Evolutionary conservation across 106 monocot species (phyloP).

Genomic region (Alisma plantagoaquatica): DNA sequence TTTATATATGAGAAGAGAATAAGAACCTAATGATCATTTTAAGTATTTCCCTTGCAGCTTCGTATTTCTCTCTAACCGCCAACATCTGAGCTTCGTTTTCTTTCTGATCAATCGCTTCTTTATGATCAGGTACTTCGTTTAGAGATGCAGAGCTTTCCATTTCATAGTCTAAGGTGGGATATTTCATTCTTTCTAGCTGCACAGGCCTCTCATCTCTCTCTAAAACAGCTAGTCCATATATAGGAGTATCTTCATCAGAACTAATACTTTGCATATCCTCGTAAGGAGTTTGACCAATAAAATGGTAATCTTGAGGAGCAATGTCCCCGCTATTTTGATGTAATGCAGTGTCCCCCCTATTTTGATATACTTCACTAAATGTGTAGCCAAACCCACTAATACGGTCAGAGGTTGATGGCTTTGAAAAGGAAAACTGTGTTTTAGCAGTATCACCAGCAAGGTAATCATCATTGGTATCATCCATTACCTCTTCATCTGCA

Average conservation of each 20-base stretch:
- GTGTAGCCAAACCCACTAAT: not conserved
- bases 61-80: conserved; percentile 16
- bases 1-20: not conserved
- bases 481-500: conserved; percentile 21
- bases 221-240: not conserved
- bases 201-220: not conserved
- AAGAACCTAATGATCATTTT: conserved; percentile 60
- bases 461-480: conserved; percentile 14
- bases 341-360: no score
- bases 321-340: no score
- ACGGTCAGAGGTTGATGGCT: conserved; percentile 3
- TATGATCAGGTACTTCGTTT: conserved; percentile 4
- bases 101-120: not conserved
- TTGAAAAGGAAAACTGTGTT: not conserved
- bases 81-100: conserved; percentile 10
- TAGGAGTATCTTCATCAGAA: not conserved
- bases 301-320: no score
- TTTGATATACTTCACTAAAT: conserved; percentile 3
- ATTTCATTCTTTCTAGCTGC: conserved; percentile 15
- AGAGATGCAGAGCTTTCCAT: not conserved
- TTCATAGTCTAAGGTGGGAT: not conserved
- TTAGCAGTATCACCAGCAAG: not conserved
- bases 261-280: not conserved
- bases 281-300: not conserved
- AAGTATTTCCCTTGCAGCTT: conserved; percentile 34